Conservation (phyloP, 371 early-diverging fungal species). For the Mortierella sp. region DNA sequence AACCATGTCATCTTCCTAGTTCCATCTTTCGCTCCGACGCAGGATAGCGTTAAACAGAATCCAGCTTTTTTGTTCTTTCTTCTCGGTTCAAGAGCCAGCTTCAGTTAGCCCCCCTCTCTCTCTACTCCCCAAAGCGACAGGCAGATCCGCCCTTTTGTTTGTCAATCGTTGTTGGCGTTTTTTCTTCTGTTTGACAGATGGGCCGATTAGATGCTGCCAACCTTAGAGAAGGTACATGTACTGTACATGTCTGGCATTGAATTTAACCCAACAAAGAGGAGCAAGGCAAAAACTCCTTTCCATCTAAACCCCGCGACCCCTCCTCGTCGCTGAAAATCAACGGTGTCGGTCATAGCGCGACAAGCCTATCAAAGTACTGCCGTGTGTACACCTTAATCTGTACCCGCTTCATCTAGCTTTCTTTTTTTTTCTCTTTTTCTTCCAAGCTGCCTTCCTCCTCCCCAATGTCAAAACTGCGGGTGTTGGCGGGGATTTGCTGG, state of each 20-base stretch:
- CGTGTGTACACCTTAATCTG: neutral
- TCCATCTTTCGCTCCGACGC: too few species aligned
- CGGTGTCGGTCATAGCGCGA: constrained; percentile 8
- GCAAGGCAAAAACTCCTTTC: neutral
- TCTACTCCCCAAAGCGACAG: neutral
- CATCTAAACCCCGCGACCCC: constrained; percentile 5
- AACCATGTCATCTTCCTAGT: too few species aligned
- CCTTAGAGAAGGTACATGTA: neutral
- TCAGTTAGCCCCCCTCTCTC: neutral
- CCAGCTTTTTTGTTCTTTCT: neutral
- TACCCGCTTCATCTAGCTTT: neutral
- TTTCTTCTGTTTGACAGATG: constrained; percentile 3
- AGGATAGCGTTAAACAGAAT: too few species aligned
- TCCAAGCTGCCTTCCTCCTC: neutral
- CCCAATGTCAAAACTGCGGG: neutral
- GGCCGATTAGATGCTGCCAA: constrained; percentile 13
- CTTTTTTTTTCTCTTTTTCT: neutral
- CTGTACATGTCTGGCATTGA: neutral
- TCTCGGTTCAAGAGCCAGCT: too few species aligned
- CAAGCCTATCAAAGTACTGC: neutral
- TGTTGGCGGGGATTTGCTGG: constrained; percentile 3
- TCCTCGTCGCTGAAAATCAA: neutral
- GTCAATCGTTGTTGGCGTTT: neutral
- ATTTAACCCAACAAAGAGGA: neutral
- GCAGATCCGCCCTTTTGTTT: neutral